Evolutionary conservation across 1,139 yeast genomes (phyloP).

Genomic region (Zhuliangozyma parablackwelliae): DNA sequence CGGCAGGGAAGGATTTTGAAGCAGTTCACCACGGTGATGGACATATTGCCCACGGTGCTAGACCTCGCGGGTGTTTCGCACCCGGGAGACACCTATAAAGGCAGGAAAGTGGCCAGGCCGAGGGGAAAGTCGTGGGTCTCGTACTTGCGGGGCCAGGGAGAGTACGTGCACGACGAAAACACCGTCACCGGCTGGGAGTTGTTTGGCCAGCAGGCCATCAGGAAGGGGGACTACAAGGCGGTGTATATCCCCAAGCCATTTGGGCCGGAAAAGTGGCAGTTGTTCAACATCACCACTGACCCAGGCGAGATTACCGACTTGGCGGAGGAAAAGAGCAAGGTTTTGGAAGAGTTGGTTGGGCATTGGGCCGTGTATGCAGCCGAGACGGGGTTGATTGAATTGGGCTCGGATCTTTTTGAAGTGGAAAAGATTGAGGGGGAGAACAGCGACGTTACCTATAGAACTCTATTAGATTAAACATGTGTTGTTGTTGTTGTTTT

Average conservation of each 20-base stretch:
- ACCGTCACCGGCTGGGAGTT: conserved; percentile 57
- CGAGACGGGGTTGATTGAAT: conserved; percentile 49
- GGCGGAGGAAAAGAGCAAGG: conserved; percentile 25
- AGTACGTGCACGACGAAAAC: conserved; percentile 37
- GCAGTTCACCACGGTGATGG: conserved; percentile 55
- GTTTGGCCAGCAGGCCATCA: conserved; percentile 52
- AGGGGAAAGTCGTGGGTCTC: conserved; percentile 41
- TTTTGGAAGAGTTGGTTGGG: conserved; percentile 34
- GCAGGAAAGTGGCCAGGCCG: conserved; percentile 34
- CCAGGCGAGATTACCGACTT: conserved; percentile 48
- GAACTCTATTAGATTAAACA: conserved; percentile 1
- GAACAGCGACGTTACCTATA: conserved; percentile 6
- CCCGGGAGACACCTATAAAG: conserved; percentile 37
- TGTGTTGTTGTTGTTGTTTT: too few species aligned
- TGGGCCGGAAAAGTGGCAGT: conserved; percentile 49
- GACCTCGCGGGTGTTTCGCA: conserved; percentile 44
- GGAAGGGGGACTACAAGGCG: conserved; percentile 49
- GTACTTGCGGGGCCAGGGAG: conserved; percentile 21
- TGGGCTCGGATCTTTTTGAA: conserved; percentile 12
- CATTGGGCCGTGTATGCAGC: conserved; percentile 54
- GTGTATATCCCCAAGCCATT: conserved; percentile 45
- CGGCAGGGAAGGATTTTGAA: conserved; percentile 21
- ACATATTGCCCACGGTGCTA: conserved; percentile 49
- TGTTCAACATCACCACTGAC: conserved; percentile 39
- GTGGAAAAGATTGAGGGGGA: conserved; percentile 10